phyloP scores from a whole-genome alignment of 768 basidiomycete species.

The Leccinum arenicola region DNA sequence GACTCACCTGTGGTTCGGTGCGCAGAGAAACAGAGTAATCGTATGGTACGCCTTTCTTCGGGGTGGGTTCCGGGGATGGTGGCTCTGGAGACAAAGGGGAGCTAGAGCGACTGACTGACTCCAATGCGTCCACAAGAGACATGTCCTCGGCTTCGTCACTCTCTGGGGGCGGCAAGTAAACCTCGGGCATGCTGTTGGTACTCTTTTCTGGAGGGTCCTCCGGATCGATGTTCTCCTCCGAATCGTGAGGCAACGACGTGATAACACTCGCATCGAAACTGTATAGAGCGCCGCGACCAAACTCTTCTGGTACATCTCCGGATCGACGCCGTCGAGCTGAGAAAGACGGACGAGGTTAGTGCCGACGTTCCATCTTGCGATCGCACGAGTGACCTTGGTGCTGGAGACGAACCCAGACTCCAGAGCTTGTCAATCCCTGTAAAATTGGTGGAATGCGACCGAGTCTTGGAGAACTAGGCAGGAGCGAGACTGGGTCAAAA shows the following conservation, averaged over 20 bases:
- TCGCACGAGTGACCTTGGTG: too few species aligned
- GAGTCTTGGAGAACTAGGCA: too few species aligned
- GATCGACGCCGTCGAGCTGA: too few species aligned
- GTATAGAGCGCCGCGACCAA: slow-evolving; percentile 34
- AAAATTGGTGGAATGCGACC: too few species aligned
- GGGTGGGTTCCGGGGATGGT: slow-evolving; percentile 37
- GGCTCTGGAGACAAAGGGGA: slow-evolving; percentile 44
- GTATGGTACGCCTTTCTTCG: slow-evolving; percentile 41
- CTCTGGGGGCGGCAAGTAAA: slow-evolving; percentile 49
- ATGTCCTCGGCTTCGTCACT: slow-evolving; percentile 41
- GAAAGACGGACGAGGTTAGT: too few species aligned
- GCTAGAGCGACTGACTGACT: slow-evolving; percentile 52
- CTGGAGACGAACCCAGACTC: too few species aligned
- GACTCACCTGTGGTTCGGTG: slow-evolving; percentile 57
- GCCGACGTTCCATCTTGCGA: too few species aligned
- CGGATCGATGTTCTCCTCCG: slow-evolving; percentile 35
- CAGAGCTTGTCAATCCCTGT: too few species aligned
- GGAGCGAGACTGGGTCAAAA: too few species aligned
- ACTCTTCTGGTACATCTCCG: neutral
- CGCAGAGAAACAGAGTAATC: slow-evolving; percentile 61
- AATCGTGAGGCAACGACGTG: slow-evolving; percentile 45
- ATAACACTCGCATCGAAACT: slow-evolving; percentile 64
- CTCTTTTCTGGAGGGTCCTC: slow-evolving; percentile 41
- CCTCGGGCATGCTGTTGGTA: slow-evolving; percentile 51
- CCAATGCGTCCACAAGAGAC: slow-evolving; percentile 57